These are phyloP conservation scores for Xerocomus alliaceus DNA, from an alignment of 1,284 basidiomycete species.

Conservation along the genomic window DNA sequence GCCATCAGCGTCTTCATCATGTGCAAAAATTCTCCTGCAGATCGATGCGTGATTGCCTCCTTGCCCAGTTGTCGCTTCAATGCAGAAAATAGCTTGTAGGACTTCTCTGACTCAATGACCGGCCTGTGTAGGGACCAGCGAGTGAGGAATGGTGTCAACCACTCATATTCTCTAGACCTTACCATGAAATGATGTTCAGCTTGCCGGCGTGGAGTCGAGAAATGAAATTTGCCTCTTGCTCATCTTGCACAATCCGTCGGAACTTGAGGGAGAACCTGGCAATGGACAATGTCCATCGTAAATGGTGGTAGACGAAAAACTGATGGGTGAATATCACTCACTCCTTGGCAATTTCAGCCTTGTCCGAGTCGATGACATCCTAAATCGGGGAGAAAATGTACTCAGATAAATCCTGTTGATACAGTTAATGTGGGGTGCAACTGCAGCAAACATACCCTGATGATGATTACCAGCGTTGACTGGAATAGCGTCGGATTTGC, in stretches of 20 bases:
- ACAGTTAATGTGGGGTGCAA: accelerated
- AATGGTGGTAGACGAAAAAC: neutral
- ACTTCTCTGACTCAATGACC: slow-evolving; percentile 65
- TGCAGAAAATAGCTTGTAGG: slow-evolving; percentile 58
- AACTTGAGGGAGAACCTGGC: slow-evolving; percentile 61
- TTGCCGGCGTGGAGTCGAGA: slow-evolving; percentile 59
- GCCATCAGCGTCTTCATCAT: slow-evolving; percentile 70
- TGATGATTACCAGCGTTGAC: slow-evolving; percentile 65
- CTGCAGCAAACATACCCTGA: slow-evolving; percentile 51
- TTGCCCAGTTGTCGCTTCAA: slow-evolving; percentile 55
- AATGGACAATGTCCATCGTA: neutral
- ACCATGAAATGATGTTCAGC: slow-evolving; percentile 62
- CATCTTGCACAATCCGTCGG: slow-evolving; percentile 60
- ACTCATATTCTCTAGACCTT: neutral
- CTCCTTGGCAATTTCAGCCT: slow-evolving; percentile 54
- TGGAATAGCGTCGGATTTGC: slow-evolving; percentile 65
- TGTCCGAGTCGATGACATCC: slow-evolving; percentile 67
- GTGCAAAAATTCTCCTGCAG: slow-evolving; percentile 61
- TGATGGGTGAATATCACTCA: neutral
- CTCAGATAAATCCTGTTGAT: neutral
- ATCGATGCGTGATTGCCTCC: slow-evolving; percentile 55
- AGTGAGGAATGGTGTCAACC: neutral
- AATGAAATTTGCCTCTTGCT: slow-evolving; percentile 69
- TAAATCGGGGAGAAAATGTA: slow-evolving; percentile 22
- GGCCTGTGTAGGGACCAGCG: slow-evolving; percentile 48